Evolutionary conservation across 768 basidiomycete species (phyloP), one percentile per base, ranked within the genome.

Genomic region (Sporobolomyces pararoseus): DNA sequence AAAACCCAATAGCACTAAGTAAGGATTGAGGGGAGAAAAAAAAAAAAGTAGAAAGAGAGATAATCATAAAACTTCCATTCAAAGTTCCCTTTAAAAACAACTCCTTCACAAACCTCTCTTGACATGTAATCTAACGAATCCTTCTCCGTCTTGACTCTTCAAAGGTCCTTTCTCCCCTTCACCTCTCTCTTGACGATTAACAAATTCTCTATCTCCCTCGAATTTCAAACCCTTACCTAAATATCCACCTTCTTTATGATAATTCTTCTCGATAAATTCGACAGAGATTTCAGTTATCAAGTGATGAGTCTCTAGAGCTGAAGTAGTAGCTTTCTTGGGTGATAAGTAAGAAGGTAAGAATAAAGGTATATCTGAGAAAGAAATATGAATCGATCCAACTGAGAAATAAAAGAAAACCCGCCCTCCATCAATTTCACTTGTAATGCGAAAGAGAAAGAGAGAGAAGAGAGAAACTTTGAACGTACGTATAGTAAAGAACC

Each of bases 291-390:
- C 9, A 42, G 39, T 42, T 9, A 17, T 42, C 39, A 17, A 13
- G 21, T 10, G 12, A 19, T 44, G 31, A 4, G 44, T 46, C 3
- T 7, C 17, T 6, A 3, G 32, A 9, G 44, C 19, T 31, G 44
- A 27, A 13, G 59, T 60, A 9, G 58, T 60, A 14, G 42, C 58
- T 13, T 9, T 12, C 23, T 60, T 60, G 23, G 58, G 42, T 3
- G 58, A 31, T 7, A 37, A 21, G 62, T 13, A 31, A 14, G 51
- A 35, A 2, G 76, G 72, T 7, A 70, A 23, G 65, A 77, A 62
- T 51, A 72, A 52, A 34, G 62, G 69, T 32, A 77, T 31, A 58
- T 77, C 76, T 17, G 68, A 71, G 72, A 77, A 77, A 19, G 71
- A 52, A n/a, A 70, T 47, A 51, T 77, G 76, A 31, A 69, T 65